Evolutionary conservation across 805 yeast genomes (phyloP).

Genomic region (Myxozyma nipponensis): DNA sequence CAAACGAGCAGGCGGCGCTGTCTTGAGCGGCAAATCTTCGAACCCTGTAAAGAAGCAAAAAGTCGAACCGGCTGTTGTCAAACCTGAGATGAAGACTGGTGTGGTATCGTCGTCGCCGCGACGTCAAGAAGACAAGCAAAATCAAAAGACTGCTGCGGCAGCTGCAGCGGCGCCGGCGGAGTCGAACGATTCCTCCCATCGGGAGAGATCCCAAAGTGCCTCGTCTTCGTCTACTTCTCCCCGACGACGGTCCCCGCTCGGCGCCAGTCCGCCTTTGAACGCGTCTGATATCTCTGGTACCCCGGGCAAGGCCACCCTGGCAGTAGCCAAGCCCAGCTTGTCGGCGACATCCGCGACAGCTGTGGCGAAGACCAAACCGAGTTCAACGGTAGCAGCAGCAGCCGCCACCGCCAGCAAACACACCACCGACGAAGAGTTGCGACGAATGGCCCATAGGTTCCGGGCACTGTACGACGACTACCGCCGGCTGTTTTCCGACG

Average conservation of each 20-base stretch:
- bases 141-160: neutral
- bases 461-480: conserved; percentile 20
- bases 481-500: conserved; percentile 12
- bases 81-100: neutral
- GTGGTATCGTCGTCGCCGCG: neutral
- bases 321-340: neutral
- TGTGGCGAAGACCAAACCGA: too few relatives aligned
- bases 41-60: neutral
- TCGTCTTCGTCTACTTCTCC: conserved; percentile 17
- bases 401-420: neutral
- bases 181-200: neutral
- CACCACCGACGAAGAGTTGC: conserved; percentile 16
- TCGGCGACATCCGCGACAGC: too few relatives aligned
- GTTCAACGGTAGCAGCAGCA: neutral
- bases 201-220: neutral
- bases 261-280: conserved; percentile 23
- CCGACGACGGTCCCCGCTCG: conserved; percentile 25
- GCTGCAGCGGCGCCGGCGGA: neutral
- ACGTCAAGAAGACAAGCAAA: neutral
- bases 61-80: neutral
- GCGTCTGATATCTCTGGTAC: conserved; percentile 14
- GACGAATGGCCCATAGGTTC: conserved; percentile 19
- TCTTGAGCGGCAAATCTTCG: neutral
- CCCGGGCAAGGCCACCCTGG: neutral
- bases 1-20: conserved; percentile 29